Evolutionary conservation across 139 green algal genomes (phyloP), one percentile per base, ranked within the genome.

Genomic region (Volvox reticuliferus): DNA sequence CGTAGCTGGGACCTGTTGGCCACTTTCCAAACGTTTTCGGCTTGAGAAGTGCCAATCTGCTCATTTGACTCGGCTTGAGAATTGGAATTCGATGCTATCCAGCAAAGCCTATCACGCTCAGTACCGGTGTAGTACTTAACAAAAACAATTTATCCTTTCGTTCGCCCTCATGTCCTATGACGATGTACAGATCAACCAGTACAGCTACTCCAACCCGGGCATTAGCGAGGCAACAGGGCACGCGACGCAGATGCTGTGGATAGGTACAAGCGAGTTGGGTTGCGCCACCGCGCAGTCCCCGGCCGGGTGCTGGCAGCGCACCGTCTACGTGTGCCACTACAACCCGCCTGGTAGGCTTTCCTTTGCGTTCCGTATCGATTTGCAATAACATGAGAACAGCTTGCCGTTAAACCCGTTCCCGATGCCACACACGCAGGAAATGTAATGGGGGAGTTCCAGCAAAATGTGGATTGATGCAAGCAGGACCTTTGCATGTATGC

Each of bases 271-370:
- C 2, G 17, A 82, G 44, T 2, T 90, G 21, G 86, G 86, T 69
- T 90, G 86, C 86, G 86, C 86, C 86, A 75, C 44, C 71, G 50
- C 44, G n/a, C 1, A 12, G 36, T 35, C 44, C 19, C 33, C n/a
- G 1, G 1, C n/a, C 1, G 50, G 71, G 1, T 90, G 86, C 44
- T 83, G 86, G 71, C 9, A 76, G 30, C 62, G 71, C 28, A 83
- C 28, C 18, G 86, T 83, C 69, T 90, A 83, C 71, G 86, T 90
- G n/a, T 90, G 86, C 86, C 86, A 90, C 50, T 90, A 90, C 86
- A 82, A 22, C 44, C 44, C 71, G n/a, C 86, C 71, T 6, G 84
- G 84, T 88, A 21, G 12, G 82, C 44, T 55, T 9, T 55, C 5
- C 5, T 55, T 55, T 55, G 44, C 9, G 44, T 9, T 55, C 9